Conservation (phyloP, 352 stramenopile species). For the Globisporangium rhizosaccharum region DNA sequence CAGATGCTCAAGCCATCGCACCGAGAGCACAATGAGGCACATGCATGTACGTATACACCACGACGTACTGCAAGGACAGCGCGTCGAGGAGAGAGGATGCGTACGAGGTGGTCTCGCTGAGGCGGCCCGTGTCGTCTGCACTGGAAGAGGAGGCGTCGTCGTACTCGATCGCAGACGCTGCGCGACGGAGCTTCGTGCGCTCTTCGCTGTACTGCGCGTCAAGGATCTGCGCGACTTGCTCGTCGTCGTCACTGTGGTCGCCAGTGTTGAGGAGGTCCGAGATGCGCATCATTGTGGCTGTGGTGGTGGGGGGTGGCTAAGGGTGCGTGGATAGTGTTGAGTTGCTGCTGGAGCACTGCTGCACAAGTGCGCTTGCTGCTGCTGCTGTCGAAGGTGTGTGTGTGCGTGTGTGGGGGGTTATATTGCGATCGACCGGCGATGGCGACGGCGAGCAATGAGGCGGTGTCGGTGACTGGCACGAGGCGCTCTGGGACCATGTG, state of each 20-base stretch:
- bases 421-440: neutral
- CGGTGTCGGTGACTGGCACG: conserved; percentile 4
- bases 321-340: neutral
- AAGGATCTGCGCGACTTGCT: conserved; percentile 16
- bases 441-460: conserved; percentile 6
- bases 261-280: conserved; percentile 18
- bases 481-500: neutral
- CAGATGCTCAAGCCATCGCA: neutral
- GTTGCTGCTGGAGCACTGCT: neutral
- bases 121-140: conserved; percentile 10
- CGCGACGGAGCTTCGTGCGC: conserved; percentile 9
- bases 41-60: neutral
- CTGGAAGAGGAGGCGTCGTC: conserved; percentile 6
- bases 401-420: neutral
- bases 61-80: conserved; percentile 13
- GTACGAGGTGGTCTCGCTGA: conserved; percentile 13
- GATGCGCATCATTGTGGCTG: conserved; percentile 16
- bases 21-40: neutral
- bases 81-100: conserved; percentile 14
- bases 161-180: conserved; percentile 10
- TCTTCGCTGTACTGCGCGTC: conserved; percentile 6
- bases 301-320: neutral
- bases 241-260: conserved; percentile 14
- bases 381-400: neutral
- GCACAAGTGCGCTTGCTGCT: neutral